Percentiles rank a stretch among this genome's conserved stretches.
Evolutionary conservation across 164 flowering plant species (phyloP).

Genomic region (Liquidambar formosana): DNA sequence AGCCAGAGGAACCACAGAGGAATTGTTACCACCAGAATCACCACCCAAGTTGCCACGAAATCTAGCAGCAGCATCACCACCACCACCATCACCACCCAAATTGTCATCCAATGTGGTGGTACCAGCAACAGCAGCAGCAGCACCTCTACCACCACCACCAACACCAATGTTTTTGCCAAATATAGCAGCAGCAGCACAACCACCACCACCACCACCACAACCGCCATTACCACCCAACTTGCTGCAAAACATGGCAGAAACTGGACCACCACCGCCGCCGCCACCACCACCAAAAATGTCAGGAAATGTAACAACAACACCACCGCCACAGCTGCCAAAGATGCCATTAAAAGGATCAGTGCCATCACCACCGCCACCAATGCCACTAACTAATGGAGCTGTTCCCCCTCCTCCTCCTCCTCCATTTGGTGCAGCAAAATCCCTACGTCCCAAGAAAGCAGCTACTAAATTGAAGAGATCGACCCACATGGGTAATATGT

Average conservation of each 20-base stretch:
- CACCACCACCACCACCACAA: constrained; percentile 20
- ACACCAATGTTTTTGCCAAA: not conserved
- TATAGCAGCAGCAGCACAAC: not conserved
- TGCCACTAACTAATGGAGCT: constrained; percentile 26
- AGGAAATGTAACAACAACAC: constrained; percentile 8
- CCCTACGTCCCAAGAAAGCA: constrained; percentile 54
- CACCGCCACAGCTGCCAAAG: constrained; percentile 33
- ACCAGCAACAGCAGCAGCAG: constrained; percentile 28
- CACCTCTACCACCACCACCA: constrained; percentile 37
- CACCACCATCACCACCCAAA: constrained; percentile 24
- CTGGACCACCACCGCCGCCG: constrained; percentile 11
- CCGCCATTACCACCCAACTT: constrained; percentile 8
- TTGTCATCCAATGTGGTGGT: not conserved
- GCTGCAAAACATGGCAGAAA: not conserved
- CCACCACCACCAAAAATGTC: constrained; percentile 11
- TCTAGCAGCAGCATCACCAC: constrained; percentile 17
- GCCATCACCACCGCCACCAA: constrained; percentile 36
- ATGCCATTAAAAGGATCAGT: constrained; percentile 2
- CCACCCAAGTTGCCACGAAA: not conserved
- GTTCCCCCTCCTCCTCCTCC: constrained; percentile 79
- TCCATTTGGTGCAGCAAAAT: constrained; percentile 38
- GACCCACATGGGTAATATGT: constrained; percentile 71
- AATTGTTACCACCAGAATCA: constrained; percentile 7
- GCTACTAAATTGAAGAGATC: constrained; percentile 73
- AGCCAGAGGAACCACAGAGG: not conserved